phyloP scores from a whole-genome alignment of 1,139 yeast genomes.

The Geotrichum cucujoidarum region DNA sequence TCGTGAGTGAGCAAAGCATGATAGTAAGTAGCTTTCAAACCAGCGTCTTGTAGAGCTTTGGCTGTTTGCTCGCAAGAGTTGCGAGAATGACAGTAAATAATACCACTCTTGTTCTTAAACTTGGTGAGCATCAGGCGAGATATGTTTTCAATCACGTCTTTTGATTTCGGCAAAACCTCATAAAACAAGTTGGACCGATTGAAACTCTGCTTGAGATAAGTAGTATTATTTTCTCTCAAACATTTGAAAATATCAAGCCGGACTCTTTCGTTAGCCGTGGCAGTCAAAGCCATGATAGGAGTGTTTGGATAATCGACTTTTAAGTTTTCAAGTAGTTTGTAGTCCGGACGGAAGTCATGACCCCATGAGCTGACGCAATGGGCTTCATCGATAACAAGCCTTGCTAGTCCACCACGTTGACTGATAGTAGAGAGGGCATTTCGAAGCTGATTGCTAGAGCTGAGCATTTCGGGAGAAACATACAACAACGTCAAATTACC shows the following conservation, averaged over 20 bases:
- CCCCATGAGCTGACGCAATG: slow-evolving; percentile 99
- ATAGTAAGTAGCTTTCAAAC: slow-evolving; percentile 67
- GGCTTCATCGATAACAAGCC: slow-evolving; percentile 95
- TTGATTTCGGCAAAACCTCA: slow-evolving; percentile 63
- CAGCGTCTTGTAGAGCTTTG: slow-evolving; percentile 51
- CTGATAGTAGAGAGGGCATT: slow-evolving; percentile 21
- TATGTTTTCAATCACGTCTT: slow-evolving; percentile 58
- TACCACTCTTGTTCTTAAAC: slow-evolving; percentile 66
- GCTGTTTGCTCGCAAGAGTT: slow-evolving; percentile 83
- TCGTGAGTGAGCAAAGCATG: slow-evolving; percentile 92
- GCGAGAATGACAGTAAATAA: slow-evolving; percentile 89
- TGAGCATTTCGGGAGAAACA: slow-evolving; percentile 93
- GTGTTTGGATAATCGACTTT: slow-evolving; percentile 68
- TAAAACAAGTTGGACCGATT: slow-evolving; percentile 83
- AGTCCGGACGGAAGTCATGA: slow-evolving; percentile 96
- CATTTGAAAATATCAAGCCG: slow-evolving; percentile 61
- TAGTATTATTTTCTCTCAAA: slow-evolving; percentile 36
- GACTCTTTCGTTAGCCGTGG: slow-evolving; percentile 94
- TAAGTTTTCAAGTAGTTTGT: slow-evolving; percentile 72
- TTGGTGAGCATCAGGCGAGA: slow-evolving; percentile 33
- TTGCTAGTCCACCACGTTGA: slow-evolving; percentile 59
- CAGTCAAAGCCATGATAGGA: slow-evolving; percentile 95
- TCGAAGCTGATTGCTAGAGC: slow-evolving; percentile 47
- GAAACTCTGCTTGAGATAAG: slow-evolving; percentile 66
- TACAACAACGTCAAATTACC: slow-evolving; percentile 73